Conservation (phyloP, 2,329 filamentous ascomycete genomes). For the Pestalotiopsis sp. region DNA sequence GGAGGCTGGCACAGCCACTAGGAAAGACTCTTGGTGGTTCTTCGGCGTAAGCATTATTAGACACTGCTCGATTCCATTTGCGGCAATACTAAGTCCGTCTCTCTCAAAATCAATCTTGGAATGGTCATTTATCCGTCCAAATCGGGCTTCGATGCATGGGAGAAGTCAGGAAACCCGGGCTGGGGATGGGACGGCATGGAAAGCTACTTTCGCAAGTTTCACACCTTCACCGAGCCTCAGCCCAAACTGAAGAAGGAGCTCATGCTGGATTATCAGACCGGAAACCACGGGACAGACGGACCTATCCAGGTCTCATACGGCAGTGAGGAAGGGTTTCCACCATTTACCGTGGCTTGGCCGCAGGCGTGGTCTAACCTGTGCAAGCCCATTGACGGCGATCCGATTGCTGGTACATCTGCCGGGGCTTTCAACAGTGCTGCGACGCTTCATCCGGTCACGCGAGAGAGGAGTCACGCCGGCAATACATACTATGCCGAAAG, state of each 20-base stretch:
- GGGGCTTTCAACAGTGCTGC: slow-evolving; percentile 36
- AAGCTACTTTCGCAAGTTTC: slow-evolving; percentile 12
- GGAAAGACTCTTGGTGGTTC: slow-evolving; percentile 16
- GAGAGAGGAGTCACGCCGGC: slow-evolving; percentile 34
- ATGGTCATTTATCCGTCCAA: slow-evolving; percentile 12
- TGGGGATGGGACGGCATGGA: slow-evolving; percentile 12
- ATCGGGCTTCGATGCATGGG: slow-evolving; percentile 12
- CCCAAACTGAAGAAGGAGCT: not conserved
- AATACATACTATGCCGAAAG: slow-evolving; percentile 36
- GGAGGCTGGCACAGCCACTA: not conserved
- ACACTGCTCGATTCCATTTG: not conserved
- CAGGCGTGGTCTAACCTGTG: slow-evolving; percentile 37
- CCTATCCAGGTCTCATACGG: slow-evolving; percentile 40
- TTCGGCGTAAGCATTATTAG: not conserved
- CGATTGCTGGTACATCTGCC: slow-evolving; percentile 30
- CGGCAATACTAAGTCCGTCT: too few species aligned
- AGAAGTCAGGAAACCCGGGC: slow-evolving; percentile 11
- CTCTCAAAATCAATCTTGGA: slow-evolving; percentile 10
- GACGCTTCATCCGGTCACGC: slow-evolving; percentile 32
- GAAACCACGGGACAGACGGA: slow-evolving; percentile 33
- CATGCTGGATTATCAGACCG: slow-evolving; percentile 6
- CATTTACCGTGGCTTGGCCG: slow-evolving; percentile 37
- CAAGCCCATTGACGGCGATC: slow-evolving; percentile 34
- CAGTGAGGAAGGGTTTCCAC: slow-evolving; percentile 34
- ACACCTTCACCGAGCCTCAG: slow-evolving; percentile 9